Percentiles rank a stretch among this genome's conserved stretches.
Evolutionary conservation across 495 filamentous ascomycete genomes (phyloP).

Genomic region (Neurospora sp.): DNA sequence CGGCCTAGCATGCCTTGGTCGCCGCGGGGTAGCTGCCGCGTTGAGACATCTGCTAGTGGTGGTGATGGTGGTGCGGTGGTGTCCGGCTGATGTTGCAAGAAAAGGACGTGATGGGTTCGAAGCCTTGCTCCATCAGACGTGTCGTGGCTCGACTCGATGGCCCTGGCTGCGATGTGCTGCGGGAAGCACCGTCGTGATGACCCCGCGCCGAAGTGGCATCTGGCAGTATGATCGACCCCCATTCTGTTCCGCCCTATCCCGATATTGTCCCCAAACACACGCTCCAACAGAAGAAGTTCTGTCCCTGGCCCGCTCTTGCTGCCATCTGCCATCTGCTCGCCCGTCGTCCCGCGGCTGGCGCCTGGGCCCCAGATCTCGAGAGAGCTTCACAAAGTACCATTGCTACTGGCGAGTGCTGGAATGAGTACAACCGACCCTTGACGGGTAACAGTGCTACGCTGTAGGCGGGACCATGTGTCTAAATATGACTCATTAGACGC

Average conservation of each 20-base stretch:
- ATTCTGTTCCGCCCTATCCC: background rate
- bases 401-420: background rate
- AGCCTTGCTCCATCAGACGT: background rate
- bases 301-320: background rate
- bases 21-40: background rate
- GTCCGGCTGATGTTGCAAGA: background rate
- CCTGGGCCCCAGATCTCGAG: background rate
- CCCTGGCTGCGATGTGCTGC: background rate
- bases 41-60: background rate
- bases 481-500: slow-evolving; percentile 25
- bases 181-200: background rate
- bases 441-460: background rate
- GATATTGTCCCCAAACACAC: background rate
- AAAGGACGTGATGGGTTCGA: background rate
- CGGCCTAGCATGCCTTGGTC: background rate
- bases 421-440: background rate
- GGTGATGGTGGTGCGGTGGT: background rate
- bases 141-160: background rate
- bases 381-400: background rate
- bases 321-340: slow-evolving; percentile 1
- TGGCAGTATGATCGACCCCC: background rate
- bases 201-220: background rate
- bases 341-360: slow-evolving; percentile 1
- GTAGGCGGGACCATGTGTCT: slow-evolving; percentile 21
- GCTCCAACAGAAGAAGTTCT: background rate